Evolutionary conservation across 2,329 filamentous ascomycete species (phyloP), one percentile per base, ranked within the genome.

Genomic region (Fusarium duplospermum): DNA sequence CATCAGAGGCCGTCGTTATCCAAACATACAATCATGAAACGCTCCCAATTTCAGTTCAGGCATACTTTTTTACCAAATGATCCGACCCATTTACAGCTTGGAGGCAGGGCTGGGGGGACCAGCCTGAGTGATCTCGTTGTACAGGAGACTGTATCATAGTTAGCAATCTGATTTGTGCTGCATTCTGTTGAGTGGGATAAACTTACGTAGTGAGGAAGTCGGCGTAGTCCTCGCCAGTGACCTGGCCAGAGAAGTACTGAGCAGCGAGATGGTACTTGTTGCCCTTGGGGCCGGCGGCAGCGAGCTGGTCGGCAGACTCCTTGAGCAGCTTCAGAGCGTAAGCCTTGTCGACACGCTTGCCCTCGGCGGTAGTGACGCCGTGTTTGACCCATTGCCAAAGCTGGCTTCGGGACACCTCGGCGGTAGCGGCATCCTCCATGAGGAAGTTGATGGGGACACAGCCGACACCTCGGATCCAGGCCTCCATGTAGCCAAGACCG

Each of bases 351-450:
- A 99, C 92, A 80, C 91, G 93, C 89, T 96, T 95, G 85, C 96
- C 96, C 81, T 98, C 94, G 50, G 92, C 89, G 9, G 95, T 98
- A 71, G 89, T 89, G 69, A 96, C 80, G 73, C 89, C 89, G 82
- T 92, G 90, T 80, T 89, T 91, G 73, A 93, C 91, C 96, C 96
- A 99, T 84, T 99, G 96, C 96, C 96, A 98, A 54, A 99, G 89
- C 87, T 99, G 96, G 77, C 91, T 94, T 79, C 96, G 92, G 66
- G 94, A 97, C 6, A 99, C 96, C 84, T 99, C 96, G 59, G 96
- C 96, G 1, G 96, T 99, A 27, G 96, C 96, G 20, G 96, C 96
- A 78, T 98, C 96, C 87, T 99, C 96, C 96, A 98, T 98, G 65
- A 98, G 89, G 83, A 93, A 97, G 88, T 98, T 98, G 86, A 98